Percentiles rank a stretch among this genome's conserved stretches.
Evolutionary conservation across 2,329 filamentous ascomycete species (phyloP).

Genomic region (Didymella pomorum): DNA sequence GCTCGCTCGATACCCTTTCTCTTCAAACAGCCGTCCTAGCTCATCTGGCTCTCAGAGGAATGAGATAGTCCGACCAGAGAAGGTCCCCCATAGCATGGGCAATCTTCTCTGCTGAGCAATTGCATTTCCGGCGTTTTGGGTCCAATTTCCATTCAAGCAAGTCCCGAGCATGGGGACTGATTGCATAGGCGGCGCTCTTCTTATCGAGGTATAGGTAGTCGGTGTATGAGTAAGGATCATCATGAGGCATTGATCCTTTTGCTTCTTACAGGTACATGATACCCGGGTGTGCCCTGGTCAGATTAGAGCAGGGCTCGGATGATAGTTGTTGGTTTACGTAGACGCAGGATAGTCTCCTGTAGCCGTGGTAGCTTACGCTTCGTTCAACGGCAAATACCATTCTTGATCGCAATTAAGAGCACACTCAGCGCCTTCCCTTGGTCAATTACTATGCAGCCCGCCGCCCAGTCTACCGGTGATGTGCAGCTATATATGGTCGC

Average conservation of each 20-base stretch:
- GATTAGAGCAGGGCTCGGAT: constrained; percentile 8
- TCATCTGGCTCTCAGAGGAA: constrained; percentile 38
- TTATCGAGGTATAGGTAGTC: constrained; percentile 9
- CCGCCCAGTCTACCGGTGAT: no score
- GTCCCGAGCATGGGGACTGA: constrained; percentile 7
- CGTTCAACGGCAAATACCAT: constrained; percentile 8
- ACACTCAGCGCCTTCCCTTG: neutral
- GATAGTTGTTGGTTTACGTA: constrained; percentile 12
- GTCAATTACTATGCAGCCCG: no score
- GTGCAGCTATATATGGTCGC: neutral
- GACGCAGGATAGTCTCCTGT: constrained; percentile 1
- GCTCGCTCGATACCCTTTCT: constrained; percentile 18
- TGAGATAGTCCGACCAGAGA: constrained; percentile 34
- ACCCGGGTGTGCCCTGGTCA: constrained; percentile 33
- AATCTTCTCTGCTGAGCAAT: constrained; percentile 30
- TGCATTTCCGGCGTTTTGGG: constrained; percentile 40
- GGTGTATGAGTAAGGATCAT: constrained; percentile 29
- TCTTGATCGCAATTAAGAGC: constrained; percentile 1
- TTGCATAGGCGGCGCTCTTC: constrained; percentile 34
- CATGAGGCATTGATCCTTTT: constrained; percentile 26
- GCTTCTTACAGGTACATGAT: constrained; percentile 39
- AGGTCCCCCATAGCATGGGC: constrained; percentile 35
- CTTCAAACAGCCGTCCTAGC: constrained; percentile 33
- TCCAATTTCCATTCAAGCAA: constrained; percentile 10
- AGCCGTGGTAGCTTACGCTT: constrained; percentile 8